Evolutionary conservation across 768 basidiomycete genomes (phyloP), one percentile per base, ranked within the genome.

Genomic region (Coprinopsis marcescibilis): DNA sequence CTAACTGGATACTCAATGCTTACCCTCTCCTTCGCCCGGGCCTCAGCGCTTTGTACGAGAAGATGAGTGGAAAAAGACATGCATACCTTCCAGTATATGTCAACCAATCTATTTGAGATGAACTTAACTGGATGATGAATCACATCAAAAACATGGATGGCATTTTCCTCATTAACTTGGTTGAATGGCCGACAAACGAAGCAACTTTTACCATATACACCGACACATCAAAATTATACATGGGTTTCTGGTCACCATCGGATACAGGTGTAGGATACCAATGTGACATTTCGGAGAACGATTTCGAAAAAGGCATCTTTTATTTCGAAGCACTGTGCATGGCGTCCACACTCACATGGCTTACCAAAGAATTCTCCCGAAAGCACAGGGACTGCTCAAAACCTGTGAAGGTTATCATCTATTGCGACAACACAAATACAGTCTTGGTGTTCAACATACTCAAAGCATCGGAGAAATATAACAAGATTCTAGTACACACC

Each of bases 1-100:
- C 61, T 12, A 73, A 72, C 39, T 73, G 70, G 70, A 47, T 55
- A 0, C 54, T 75, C 17, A 75, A 73, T 41, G 64, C 64, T 2
- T 70, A 56, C 37, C 71, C 71, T 0, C 47, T 65, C 0, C 54
- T 75, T 0, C 53, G 57, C 0, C 72, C 71, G 0, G 58, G 52
- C 0, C 54, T 76, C 0, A 63, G 46, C 12, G 48, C 54, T 0
- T 2, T 72, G 0, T 75, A 75, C 48, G 43, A 50, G 0, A 72
- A 73, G 43, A 66, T 65, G 0, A 21, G 48, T 0, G 69, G 69
- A 0, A 68, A 63, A n/a, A 11, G 27, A 0, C 24, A 46, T 7
- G 26, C 50, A 0, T 15, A 43, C 23, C 47, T 51, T 0, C 19
- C n/a, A 0, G 38, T 73, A 1, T 63, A 50, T 24, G 36, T 70